phyloP scores from a whole-genome alignment of 2,329 filamentous ascomycete genomes.

The Zymoseptoria tritici region DNA sequence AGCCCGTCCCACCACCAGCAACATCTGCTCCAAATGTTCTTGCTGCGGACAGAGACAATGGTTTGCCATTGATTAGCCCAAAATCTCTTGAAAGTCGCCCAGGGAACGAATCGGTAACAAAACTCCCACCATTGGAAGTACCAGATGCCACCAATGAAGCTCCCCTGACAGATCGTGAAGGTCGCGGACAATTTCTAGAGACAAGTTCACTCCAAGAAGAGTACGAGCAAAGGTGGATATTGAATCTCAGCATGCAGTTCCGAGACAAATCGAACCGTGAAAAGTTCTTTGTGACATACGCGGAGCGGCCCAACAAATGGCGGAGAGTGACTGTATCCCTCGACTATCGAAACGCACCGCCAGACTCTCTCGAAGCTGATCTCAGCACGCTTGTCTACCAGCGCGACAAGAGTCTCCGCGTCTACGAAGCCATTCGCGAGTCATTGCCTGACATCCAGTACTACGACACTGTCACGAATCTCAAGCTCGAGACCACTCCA shows the following conservation, averaged over 20 bases:
- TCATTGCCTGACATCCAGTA: slow-evolving; percentile 92
- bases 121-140: slow-evolving; percentile 19
- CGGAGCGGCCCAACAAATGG: slow-evolving; percentile 71
- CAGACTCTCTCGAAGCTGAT: slow-evolving; percentile 78
- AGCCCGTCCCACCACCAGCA: slow-evolving; percentile 30
- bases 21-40: slow-evolving; percentile 33
- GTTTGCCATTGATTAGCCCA: neutral
- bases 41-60: neutral
- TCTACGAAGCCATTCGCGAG: slow-evolving; percentile 90
- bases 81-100: neutral
- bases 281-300: slow-evolving; percentile 96
- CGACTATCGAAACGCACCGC: slow-evolving; percentile 76
- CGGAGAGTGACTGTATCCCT: slow-evolving; percentile 85
- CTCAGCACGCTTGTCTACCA: slow-evolving; percentile 72
- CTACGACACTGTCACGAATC: slow-evolving; percentile 89
- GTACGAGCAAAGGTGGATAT: slow-evolving; percentile 75
- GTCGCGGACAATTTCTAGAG: slow-evolving; percentile 36
- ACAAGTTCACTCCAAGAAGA: slow-evolving; percentile 67
- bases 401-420: slow-evolving; percentile 82
- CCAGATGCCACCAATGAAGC: slow-evolving; percentile 9
- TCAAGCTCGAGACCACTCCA: slow-evolving; percentile 83
- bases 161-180: slow-evolving; percentile 20
- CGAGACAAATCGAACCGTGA: slow-evolving; percentile 85
- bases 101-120: neutral
- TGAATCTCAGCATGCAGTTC: slow-evolving; percentile 98